phyloP scores from a whole-genome alignment of 371 early-diverging fungal species.

The Actinomucor elegans region DNA sequence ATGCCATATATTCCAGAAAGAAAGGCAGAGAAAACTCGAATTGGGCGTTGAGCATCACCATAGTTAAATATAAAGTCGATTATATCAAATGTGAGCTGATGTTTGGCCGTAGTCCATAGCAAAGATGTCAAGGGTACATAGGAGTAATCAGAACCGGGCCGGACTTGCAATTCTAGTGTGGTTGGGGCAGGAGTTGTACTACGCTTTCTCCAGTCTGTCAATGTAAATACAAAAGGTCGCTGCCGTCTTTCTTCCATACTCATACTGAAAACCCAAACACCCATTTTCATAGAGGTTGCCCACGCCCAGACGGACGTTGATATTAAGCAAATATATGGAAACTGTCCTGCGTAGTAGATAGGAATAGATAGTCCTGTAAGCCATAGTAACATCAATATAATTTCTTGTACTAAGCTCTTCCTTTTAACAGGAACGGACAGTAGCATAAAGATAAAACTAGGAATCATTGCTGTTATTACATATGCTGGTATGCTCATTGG shows the following conservation, averaged over 20 bases:
- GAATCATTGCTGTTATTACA: conserved; percentile 15
- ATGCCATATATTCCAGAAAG: neutral
- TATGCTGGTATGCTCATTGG: conserved; percentile 16
- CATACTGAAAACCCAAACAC: conserved; percentile 40
- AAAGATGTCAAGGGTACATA: neutral
- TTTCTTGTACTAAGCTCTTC: conserved; percentile 17
- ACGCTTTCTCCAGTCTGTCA: conserved; percentile 34
- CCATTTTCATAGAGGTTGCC: conserved; percentile 43
- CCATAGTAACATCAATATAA: conserved; percentile 11
- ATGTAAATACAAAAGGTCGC: conserved; percentile 23
- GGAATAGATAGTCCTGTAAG: conserved; percentile 29
- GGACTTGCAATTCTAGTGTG: neutral
- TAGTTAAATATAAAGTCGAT: conserved; percentile 10
- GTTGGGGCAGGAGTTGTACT: neutral
- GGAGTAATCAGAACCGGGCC: neutral
- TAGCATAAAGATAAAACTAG: conserved; percentile 24
- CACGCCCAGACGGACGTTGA: conserved; percentile 25
- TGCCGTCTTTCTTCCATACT: conserved; percentile 35
- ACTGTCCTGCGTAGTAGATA: conserved; percentile 28
- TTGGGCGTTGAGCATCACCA: conserved; percentile 14
- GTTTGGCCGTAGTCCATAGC: conserved; percentile 9
- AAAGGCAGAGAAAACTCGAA: conserved; percentile 17
- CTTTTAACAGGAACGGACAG: conserved; percentile 29
- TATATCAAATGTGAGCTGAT: conserved; percentile 22
- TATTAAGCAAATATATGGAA: conserved; percentile 17